phyloP scores from a whole-genome alignment of 352 stramenopile species.

The Phytopythium sindhum region DNA sequence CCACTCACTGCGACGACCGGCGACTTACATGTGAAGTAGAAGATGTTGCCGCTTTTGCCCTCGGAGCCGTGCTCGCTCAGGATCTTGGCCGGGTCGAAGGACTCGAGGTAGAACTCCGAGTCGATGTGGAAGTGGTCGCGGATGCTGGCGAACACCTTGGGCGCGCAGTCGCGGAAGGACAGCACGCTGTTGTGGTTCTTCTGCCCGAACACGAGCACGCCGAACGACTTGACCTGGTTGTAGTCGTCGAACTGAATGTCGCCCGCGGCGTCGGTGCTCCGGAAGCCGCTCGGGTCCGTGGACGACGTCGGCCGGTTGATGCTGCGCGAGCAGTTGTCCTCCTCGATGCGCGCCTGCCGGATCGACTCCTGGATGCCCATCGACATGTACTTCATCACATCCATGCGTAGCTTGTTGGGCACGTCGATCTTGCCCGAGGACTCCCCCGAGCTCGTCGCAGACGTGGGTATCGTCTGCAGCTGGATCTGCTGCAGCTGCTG shows the following conservation, averaged over 20 bases:
- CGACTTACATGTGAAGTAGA: conserved; percentile 64
- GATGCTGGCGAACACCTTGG: conserved; percentile 76
- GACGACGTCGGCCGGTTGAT: conserved; percentile 2
- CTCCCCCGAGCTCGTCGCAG: conserved; percentile 13
- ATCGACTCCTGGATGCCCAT: conserved; percentile 79
- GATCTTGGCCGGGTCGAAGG: conserved; percentile 67
- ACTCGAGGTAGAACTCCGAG: conserved; percentile 64
- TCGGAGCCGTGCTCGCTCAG: conserved; percentile 78
- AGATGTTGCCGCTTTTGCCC: conserved; percentile 85
- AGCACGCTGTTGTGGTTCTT: conserved; percentile 48
- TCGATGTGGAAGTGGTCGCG: conserved; percentile 75
- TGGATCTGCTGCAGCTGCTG: conserved; percentile 17
- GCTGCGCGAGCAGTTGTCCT: conserved; percentile 15
- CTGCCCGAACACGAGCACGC: conserved; percentile 64
- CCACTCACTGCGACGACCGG: neutral
- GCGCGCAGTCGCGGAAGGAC: conserved; percentile 72
- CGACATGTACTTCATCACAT: conserved; percentile 87
- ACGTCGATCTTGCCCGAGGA: conserved; percentile 52
- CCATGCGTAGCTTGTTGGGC: conserved; percentile 76
- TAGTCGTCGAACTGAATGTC: conserved; percentile 68
- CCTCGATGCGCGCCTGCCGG: conserved; percentile 36
- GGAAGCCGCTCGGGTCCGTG: conserved; percentile 50
- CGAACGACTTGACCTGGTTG: conserved; percentile 62
- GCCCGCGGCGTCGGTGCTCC: conserved; percentile 36
- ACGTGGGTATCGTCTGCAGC: conserved; percentile 24